phyloP scores from a whole-genome alignment of 208 protist species.

The Spongospora subterranea region DNA sequence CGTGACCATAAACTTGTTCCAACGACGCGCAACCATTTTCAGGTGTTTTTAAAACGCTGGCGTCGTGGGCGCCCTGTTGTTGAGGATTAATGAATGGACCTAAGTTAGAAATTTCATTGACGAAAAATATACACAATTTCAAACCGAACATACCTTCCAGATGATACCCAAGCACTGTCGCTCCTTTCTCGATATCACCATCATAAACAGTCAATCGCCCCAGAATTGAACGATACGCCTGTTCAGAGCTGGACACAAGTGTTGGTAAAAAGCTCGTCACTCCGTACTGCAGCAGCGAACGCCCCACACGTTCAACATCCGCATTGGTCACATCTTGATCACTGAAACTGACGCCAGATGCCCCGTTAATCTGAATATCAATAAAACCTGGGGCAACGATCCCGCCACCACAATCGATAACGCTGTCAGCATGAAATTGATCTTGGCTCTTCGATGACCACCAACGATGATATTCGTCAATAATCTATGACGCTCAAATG shows the following conservation, averaged over 20 bases:
- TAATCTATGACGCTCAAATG: not conserved
- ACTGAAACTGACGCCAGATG: conserved; percentile 54
- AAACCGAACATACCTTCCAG: conserved; percentile 54
- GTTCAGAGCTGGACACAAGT: not conserved
- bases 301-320: not conserved
- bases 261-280: conserved; percentile 61
- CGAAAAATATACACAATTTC: not conserved
- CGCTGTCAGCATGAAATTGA: conserved; percentile 6
- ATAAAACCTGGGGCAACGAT: conserved; percentile 60
- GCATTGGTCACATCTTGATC: not conserved
- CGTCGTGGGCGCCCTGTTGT: conserved; percentile 5
- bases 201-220: not conserved
- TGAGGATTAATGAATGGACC: conserved; percentile 30
- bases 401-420: conserved; percentile 7
- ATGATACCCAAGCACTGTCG: conserved; percentile 60
- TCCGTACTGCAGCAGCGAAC: conserved; percentile 17
- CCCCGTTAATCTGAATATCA: conserved; percentile 54
- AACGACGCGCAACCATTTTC: not conserved
- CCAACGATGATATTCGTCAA: conserved; percentile 5
- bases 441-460: not conserved
- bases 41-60: not conserved
- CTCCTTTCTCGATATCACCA: not conserved
- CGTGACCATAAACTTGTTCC: not conserved
- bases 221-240: conserved; percentile 19
- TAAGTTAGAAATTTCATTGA: not conserved